These are phyloP conservation scores for Pilatotrama ljubarskyi DNA, from an alignment of 768 basidiomycete genomes.

Conservation along the genomic window DNA sequence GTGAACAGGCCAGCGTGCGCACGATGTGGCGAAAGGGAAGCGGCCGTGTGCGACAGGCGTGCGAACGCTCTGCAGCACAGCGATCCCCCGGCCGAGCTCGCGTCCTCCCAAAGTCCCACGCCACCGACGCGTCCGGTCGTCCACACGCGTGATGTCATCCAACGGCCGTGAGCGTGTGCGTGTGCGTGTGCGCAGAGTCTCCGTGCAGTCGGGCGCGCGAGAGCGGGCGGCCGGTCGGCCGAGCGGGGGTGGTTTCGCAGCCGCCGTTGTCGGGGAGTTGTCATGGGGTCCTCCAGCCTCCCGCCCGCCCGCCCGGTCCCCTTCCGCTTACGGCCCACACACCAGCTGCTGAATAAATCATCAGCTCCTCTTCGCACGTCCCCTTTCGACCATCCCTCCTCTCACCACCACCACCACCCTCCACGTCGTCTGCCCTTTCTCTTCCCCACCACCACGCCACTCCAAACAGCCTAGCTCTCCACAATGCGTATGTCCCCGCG, in stretches of 20 bases:
- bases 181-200: no score
- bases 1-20: no score
- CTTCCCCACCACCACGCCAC: constrained; percentile 1
- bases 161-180: no score
- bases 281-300: constrained; percentile 24
- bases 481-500: constrained; percentile 13
- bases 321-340: neutral
- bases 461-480: neutral
- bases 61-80: no score
- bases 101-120: neutral
- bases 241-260: neutral
- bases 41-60: no score
- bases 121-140: constrained; percentile 25
- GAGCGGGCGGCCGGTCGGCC: neutral
- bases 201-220: no score
- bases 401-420: neutral
- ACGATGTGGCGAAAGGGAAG: no score
- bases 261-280: no score
- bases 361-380: neutral
- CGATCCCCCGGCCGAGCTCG: neutral
- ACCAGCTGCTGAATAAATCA: constrained; percentile 2
- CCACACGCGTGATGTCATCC: constrained; percentile 36
- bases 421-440: neutral
- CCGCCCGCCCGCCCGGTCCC: neutral
- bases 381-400: neutral